These are phyloP conservation scores for Pseudogymnoascus sp. DNA, from an alignment of 2,329 filamentous ascomycete genomes.

Conservation along the genomic window DNA sequence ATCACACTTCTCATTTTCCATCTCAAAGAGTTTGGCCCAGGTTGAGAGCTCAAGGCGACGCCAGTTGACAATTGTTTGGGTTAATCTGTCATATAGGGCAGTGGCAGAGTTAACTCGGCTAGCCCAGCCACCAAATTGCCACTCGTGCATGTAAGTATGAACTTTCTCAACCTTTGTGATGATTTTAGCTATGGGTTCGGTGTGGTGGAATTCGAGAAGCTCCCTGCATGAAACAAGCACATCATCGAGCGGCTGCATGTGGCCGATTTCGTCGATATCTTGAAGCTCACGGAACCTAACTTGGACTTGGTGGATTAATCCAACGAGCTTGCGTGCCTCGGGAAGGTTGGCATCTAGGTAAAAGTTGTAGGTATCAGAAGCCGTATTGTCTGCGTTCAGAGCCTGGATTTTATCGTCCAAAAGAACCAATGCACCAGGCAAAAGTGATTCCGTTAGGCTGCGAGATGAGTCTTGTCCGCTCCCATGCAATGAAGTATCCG, in stretches of 20 bases:
- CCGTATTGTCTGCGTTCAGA: constrained; percentile 34
- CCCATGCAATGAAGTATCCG: constrained; percentile 18
- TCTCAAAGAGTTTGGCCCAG: constrained; percentile 82
- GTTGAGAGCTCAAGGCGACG: constrained; percentile 83
- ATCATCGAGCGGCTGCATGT: constrained; percentile 71
- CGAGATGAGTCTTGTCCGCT: constrained; percentile 14
- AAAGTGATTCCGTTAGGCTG: constrained; percentile 44
- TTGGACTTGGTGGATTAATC: constrained; percentile 61
- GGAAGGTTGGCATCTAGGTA: constrained; percentile 73
- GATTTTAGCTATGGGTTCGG: constrained; percentile 78
- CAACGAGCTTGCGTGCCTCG: constrained; percentile 68
- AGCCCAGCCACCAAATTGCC: constrained; percentile 81
- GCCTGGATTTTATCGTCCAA: constrained; percentile 54
- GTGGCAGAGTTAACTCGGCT: constrained; percentile 69
- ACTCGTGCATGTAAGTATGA: constrained; percentile 79
- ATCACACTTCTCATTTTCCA: constrained; percentile 68
- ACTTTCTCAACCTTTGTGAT: constrained; percentile 83
- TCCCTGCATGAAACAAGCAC: constrained; percentile 69
- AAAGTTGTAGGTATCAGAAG: constrained; percentile 65
- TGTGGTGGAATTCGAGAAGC: constrained; percentile 66
- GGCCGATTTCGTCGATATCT: constrained; percentile 55
- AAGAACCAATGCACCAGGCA: constrained; percentile 59
- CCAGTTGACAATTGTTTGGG: constrained; percentile 78
- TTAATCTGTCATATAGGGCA: constrained; percentile 67
- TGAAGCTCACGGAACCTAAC: constrained; percentile 66